Conservation (phyloP, 2,329 filamentous ascomycete genomes). For the Trichoderma sp. region DNA sequence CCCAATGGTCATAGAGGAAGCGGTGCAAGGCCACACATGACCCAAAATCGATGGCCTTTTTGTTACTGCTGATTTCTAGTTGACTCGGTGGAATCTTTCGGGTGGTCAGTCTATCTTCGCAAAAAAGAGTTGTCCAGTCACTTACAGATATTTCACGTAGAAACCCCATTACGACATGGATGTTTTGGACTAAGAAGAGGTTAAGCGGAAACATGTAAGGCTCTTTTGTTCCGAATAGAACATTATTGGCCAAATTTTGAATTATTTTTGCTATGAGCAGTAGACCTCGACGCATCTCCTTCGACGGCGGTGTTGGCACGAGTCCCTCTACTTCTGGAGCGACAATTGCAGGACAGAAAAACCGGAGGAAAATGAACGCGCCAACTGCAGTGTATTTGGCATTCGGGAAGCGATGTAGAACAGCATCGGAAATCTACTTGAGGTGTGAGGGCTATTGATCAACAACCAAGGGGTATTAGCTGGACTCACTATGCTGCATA, state of each 20-base stretch:
- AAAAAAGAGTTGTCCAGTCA: not conserved
- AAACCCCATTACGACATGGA: conserved; percentile 65
- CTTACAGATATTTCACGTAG: conserved; percentile 65
- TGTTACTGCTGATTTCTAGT: conserved; percentile 39
- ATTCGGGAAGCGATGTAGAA: conserved; percentile 62
- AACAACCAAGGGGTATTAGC: no score
- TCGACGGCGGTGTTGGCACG: conserved; percentile 59
- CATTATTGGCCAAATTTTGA: conserved; percentile 70
- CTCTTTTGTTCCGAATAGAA: conserved; percentile 69
- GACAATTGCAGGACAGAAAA: conserved; percentile 71
- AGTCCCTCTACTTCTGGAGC: conserved; percentile 66
- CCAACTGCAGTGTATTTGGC: conserved; percentile 71
- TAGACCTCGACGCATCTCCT: conserved; percentile 66
- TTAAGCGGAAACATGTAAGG: conserved; percentile 71
- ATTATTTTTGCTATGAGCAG: conserved; percentile 70
- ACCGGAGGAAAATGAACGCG: conserved; percentile 68
- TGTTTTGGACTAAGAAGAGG: conserved; percentile 66
- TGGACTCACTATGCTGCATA: conserved; percentile 61
- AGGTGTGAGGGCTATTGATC: not conserved
- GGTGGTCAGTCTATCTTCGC: conserved; percentile 3
- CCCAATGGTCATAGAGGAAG: conserved; percentile 71
- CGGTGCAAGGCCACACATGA: conserved; percentile 68
- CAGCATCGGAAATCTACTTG: conserved; percentile 58
- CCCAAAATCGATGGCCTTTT: conserved; percentile 64
- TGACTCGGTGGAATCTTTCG: conserved; percentile 47